Conservation (phyloP, 768 basidiomycete species). For the Hygrophoropsis aurantiaca region DNA sequence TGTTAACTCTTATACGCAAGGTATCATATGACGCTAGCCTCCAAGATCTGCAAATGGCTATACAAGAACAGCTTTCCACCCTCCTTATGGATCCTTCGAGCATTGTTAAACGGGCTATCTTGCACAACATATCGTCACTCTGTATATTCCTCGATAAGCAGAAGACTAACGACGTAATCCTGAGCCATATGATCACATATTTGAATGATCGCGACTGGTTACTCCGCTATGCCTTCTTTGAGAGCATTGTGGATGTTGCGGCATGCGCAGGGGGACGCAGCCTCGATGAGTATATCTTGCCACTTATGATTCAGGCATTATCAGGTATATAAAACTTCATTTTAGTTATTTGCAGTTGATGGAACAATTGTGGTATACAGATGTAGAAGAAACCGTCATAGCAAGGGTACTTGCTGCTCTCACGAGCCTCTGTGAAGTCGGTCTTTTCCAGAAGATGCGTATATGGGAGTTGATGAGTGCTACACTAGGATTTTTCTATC, state of each 20-base stretch:
- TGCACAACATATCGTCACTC: conserved; percentile 82
- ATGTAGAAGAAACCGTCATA: conserved; percentile 93
- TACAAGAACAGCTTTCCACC: conserved; percentile 85
- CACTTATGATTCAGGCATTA: conserved; percentile 92
- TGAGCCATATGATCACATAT: conserved; percentile 86
- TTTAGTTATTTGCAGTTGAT: not conserved
- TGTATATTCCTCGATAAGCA: conserved; percentile 93
- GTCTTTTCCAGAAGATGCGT: conserved; percentile 90
- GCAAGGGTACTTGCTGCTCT: conserved; percentile 86
- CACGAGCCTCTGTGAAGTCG: conserved; percentile 86
- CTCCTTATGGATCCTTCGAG: conserved; percentile 88
- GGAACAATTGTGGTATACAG: conserved; percentile 39
- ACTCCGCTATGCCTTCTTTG: conserved; percentile 88
- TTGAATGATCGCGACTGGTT: conserved; percentile 92
- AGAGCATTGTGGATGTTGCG: conserved; percentile 93
- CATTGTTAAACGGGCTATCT: conserved; percentile 86
- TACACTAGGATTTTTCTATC: conserved; percentile 86
- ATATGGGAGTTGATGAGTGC: conserved; percentile 96
- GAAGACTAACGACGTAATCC: conserved; percentile 90
- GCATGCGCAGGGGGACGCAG: conserved; percentile 90
- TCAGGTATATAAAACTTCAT: conserved; percentile 61
- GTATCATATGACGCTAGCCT: conserved; percentile 88
- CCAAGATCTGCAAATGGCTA: conserved; percentile 78
- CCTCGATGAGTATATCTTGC: conserved; percentile 95
- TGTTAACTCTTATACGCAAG: conserved; percentile 37